Base-by-base conservation (phyloP, 441 rosid genomes). In the Arabidopsis hybrid region DNA sequence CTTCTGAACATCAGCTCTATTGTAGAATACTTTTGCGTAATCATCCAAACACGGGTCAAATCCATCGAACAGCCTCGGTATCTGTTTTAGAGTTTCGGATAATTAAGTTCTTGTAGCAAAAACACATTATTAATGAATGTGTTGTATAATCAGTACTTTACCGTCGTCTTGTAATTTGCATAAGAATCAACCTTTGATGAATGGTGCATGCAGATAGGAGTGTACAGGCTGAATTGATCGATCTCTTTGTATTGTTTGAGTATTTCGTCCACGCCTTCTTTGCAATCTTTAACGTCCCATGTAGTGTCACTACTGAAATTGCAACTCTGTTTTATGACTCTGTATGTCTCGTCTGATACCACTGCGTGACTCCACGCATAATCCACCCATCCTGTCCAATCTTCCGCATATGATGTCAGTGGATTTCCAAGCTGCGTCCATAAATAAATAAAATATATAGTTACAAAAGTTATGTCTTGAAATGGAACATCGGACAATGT, bases 351-450 rank as follows among this genome's bases (percentile, higher is more conserved):
- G 74, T 92, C 95, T 4, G 98, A 92, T 65, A 91, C 81, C 14
- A 92, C 78, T 2, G 95, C 93, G 61, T 92, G 98, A 74, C 95
- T 91, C 98, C 98, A 92, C 4, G 97, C 93, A 67, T 89, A 91
- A 77, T 92, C 98, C 51, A 89, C 87, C 61, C 86, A 51, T 4
- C 98, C 98, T 59, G 72, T 75, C 97, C 91, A 89, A 74, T 92
- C 98, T 49, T 92, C 92, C 8, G 79, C 82, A 13, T 77, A 78
- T 40, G 81, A 69, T 45, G 97, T 89, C 80, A 87, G 90, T 2
- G 98, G 97, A 79, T 93, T 93, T n/a, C 98, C 98, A 79, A 92
- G 39, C 98, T 92, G 71, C 16, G 8, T 55, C 42, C 17, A 46
- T n/a, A 46, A 31, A 3, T 31, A 14, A n/a, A 21, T n/a, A 6